These are phyloP conservation scores for Xylaria sp. DNA, from an alignment of 2,329 filamentous ascomycete genomes.

Conservation along the genomic window DNA sequence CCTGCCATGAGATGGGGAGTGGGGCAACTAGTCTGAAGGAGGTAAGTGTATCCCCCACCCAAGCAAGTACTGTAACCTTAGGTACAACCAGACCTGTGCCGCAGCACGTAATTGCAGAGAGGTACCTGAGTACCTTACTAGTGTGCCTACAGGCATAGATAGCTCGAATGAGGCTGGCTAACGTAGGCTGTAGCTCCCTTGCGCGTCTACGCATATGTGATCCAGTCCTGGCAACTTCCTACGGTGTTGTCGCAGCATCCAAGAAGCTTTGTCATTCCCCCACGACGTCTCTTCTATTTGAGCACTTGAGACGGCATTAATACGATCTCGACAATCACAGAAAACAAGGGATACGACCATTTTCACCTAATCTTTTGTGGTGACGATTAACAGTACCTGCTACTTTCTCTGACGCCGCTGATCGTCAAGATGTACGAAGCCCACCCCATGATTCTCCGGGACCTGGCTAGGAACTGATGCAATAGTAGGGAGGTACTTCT, in stretches of 20 bases:
- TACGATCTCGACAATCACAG: slow-evolving; percentile 4
- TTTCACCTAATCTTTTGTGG: neutral
- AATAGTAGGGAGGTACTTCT: slow-evolving; percentile 89
- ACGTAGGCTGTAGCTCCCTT: slow-evolving; percentile 58
- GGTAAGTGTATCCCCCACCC: neutral
- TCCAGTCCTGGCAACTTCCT: slow-evolving; percentile 24
- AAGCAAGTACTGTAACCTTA: neutral
- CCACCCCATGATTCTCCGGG: neutral
- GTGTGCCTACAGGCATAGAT: neutral
- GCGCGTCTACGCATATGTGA: slow-evolving; percentile 52
- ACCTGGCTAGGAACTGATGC: slow-evolving; percentile 16
- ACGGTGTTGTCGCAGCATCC: slow-evolving; percentile 9
- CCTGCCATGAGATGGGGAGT: slow-evolving; percentile 11
- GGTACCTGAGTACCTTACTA: neutral
- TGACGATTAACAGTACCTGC: slow-evolving; percentile 1
- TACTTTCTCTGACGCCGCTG: slow-evolving; percentile 24
- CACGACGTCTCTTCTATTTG: slow-evolving; percentile 3
- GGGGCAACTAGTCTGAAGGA: neutral
- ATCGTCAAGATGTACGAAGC: slow-evolving; percentile 37
- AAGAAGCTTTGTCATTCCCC: slow-evolving; percentile 19
- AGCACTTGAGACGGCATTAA: slow-evolving; percentile 2
- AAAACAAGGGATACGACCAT: slow-evolving; percentile 1
- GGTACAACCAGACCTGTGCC: neutral
- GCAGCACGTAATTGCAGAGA: neutral
- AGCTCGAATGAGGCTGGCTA: slow-evolving; percentile 44